A percentile compares a stretch with the other conserved stretches of the same genome.
Evolutionary conservation across 1,284 basidiomycete genomes (phyloP).

Genomic region (Cystobasidium slooffiae): DNA sequence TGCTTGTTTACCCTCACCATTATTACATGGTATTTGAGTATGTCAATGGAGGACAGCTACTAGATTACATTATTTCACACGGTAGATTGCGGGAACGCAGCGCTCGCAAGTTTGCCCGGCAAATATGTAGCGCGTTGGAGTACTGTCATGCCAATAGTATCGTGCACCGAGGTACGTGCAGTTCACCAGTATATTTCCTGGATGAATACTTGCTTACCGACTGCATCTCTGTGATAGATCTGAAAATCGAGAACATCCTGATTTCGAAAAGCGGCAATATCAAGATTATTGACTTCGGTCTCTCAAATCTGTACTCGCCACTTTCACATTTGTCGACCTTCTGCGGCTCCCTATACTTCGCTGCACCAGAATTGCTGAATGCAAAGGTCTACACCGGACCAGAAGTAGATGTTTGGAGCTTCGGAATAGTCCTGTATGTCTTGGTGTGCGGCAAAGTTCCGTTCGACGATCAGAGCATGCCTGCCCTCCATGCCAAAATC

Average conservation of each 20-base stretch:
- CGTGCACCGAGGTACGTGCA: slow-evolving; percentile 72
- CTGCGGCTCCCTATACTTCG: slow-evolving; percentile 97
- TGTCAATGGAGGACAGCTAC: slow-evolving; percentile 98
- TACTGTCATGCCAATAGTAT: slow-evolving; percentile 98
- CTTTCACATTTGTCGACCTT: slow-evolving; percentile 84
- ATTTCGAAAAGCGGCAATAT: slow-evolving; percentile 98
- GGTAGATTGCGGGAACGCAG: slow-evolving; percentile 93
- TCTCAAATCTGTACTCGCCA: slow-evolving; percentile 96
- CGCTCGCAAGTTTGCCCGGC: slow-evolving; percentile 93
- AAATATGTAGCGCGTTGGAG: slow-evolving; percentile 92
- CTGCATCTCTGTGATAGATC: slow-evolving; percentile 62
- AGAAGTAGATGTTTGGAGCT: slow-evolving; percentile 98
- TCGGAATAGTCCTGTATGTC: slow-evolving; percentile 96
- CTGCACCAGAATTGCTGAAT: slow-evolving; percentile 93
- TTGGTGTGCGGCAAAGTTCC: slow-evolving; percentile 98
- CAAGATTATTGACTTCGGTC: slow-evolving; percentile 99
- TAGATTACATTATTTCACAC: slow-evolving; percentile 99
- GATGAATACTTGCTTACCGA: not conserved
- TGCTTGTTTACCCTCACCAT: slow-evolving; percentile 92
- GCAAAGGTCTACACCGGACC: slow-evolving; percentile 96
- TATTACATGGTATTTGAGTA: slow-evolving; percentile 99
- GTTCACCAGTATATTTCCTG: not conserved
- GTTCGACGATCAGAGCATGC: slow-evolving; percentile 99
- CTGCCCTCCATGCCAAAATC: slow-evolving; percentile 97
- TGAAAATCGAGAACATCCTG: slow-evolving; percentile 99